A percentile compares a stretch with the other conserved stretches of the same genome.
These are phyloP conservation scores for Xylariaceae sp. DNA, from an alignment of 2,329 filamentous ascomycete species.

Conservation along the genomic window DNA sequence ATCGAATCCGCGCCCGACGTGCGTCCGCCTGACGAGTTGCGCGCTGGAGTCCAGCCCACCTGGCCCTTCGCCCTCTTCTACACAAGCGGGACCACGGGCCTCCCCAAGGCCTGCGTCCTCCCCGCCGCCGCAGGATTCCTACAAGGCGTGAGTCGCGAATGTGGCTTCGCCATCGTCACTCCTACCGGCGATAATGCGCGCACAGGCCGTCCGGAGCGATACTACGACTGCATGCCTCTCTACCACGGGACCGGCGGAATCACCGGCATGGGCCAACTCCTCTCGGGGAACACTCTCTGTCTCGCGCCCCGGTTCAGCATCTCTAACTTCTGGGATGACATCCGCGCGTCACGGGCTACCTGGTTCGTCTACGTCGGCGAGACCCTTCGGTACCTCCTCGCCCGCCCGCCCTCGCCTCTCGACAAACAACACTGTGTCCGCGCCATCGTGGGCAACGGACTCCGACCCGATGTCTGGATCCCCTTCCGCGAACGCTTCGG, in stretches of 20 bases:
- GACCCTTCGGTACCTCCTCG: conserved; percentile 67
- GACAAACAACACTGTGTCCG: conserved; percentile 55
- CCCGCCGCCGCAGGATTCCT: conserved; percentile 41
- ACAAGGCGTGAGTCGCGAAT: conserved; percentile 30
- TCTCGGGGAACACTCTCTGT: conserved; percentile 50
- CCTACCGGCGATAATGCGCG: conserved; percentile 24
- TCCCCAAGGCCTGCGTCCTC: conserved; percentile 66
- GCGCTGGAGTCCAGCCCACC: conserved; percentile 43
- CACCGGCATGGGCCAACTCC: conserved; percentile 49
- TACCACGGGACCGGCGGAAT: conserved; percentile 72
- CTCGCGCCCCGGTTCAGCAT: conserved; percentile 64
- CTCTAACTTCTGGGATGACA: conserved; percentile 64
- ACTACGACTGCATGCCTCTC: conserved; percentile 71
- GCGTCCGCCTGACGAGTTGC: conserved; percentile 50
- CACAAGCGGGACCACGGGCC: conserved; percentile 69
- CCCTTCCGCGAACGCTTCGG: conserved; percentile 59
- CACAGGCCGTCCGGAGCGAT: conserved; percentile 44
- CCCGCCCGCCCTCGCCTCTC: conserved; percentile 56
- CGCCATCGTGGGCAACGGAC: conserved; percentile 60
- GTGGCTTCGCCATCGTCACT: conserved; percentile 29
- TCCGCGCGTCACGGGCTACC: conserved; percentile 61
- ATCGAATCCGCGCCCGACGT: conserved; percentile 41
- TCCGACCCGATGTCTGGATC: conserved; percentile 64
- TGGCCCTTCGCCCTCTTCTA: conserved; percentile 63
- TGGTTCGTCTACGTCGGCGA: conserved; percentile 75